Conservation (phyloP, 352 stramenopile species). For the Globisporangium camurandrum region DNA sequence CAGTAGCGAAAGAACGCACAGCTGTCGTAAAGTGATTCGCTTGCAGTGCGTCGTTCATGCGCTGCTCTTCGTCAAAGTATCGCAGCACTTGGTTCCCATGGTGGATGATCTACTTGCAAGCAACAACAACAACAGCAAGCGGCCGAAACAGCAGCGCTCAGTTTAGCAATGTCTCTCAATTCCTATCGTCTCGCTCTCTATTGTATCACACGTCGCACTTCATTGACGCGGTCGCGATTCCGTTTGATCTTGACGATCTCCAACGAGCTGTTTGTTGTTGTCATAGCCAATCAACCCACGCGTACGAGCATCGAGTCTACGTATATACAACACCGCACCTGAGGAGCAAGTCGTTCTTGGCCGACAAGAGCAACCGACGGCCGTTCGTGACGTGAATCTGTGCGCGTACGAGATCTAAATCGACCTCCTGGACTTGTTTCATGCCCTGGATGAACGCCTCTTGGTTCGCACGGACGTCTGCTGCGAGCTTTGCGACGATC, state of each 20-base stretch:
- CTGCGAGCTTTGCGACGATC: constrained; percentile 65
- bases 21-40: constrained; percentile 59
- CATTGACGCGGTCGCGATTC: constrained; percentile 69
- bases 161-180: neutral
- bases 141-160: too few relatives aligned
- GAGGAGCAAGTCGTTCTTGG: constrained; percentile 67
- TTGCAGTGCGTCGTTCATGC: constrained; percentile 66
- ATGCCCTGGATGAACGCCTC: constrained; percentile 78
- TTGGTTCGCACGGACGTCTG: constrained; percentile 76
- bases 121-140: neutral
- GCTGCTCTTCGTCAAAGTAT: constrained; percentile 70
- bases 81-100: constrained; percentile 28
- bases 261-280: constrained; percentile 31
- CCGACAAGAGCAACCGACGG: constrained; percentile 52
- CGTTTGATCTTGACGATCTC: constrained; percentile 80
- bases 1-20: constrained; percentile 20
- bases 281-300: neutral
- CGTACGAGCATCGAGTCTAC: too few relatives aligned
- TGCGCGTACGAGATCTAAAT: constrained; percentile 74
- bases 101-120: constrained; percentile 47
- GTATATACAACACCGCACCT: too few relatives aligned
- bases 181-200: neutral
- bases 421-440: constrained; percentile 83
- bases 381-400: constrained; percentile 88
- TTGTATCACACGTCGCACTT: constrained; percentile 25